Percentiles rank a stretch among this genome's conserved stretches.
Evolutionary conservation across 139 green algal species (phyloP).

Genomic region (Chlamydomonas sphaeroides): DNA sequence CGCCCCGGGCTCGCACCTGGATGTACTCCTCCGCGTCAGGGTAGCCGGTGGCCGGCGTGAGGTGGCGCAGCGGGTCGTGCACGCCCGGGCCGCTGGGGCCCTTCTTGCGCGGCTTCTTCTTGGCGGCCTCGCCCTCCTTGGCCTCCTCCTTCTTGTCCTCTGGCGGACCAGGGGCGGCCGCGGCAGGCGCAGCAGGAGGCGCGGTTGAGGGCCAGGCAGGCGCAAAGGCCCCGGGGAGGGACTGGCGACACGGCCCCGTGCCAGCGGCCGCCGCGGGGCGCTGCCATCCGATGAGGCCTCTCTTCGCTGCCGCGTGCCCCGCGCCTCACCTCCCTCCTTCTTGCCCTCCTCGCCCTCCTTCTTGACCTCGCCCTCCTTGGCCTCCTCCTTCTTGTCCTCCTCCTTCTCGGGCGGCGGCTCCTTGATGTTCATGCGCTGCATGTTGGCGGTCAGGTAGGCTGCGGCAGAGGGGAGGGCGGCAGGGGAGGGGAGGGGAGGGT

Average conservation of each 20-base stretch:
- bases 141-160: slow-evolving; percentile 3
- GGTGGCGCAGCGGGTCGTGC: slow-evolving; percentile 1
- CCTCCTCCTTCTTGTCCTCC: not conserved
- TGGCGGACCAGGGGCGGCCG: no score
- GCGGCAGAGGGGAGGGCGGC: not conserved
- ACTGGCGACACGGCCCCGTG: no score
- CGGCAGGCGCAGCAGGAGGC: no score
- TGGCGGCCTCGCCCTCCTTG: not conserved
- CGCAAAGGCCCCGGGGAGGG: no score
- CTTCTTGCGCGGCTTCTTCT: not conserved
- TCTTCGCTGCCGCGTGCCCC: no score
- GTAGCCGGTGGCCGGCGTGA: not conserved
- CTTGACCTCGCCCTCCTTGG: not conserved
- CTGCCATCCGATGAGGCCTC: no score
- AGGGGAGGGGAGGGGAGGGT: not conserved
- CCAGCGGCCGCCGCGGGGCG: no score
- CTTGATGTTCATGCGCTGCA: slow-evolving; percentile 20
- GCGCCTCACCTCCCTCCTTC: no score
- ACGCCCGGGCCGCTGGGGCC: not conserved
- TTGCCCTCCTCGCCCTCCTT: not conserved
- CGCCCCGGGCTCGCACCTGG: not conserved
- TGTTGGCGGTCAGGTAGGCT: slow-evolving; percentile 28
- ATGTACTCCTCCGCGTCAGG: slow-evolving; percentile 37
- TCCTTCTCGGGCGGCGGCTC: not conserved
- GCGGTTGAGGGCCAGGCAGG: no score